phyloP scores from a whole-genome alignment of 345 rosid species.

The Gynandropsis gynandra region DNA sequence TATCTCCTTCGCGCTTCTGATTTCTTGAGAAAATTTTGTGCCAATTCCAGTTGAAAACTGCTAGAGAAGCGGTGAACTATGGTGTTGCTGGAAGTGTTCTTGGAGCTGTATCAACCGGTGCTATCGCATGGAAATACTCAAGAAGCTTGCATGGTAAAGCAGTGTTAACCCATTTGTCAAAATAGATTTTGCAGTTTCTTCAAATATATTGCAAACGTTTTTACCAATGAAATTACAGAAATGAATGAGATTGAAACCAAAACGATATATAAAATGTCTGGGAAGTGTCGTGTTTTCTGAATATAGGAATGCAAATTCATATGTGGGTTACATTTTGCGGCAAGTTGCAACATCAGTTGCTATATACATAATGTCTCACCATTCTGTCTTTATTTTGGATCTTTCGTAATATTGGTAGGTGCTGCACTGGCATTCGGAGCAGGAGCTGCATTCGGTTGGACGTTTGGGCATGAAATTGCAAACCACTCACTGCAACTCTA shows the following conservation, averaged over 20 bases:
- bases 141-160: conserved; percentile 68
- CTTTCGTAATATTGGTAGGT: conserved; percentile 34
- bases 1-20: no score
- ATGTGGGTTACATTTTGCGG: no score
- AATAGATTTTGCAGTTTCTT: background rate
- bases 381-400: no score
- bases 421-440: conserved; percentile 69
- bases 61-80: conserved; percentile 58
- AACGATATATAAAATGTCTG: background rate
- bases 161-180: background rate
- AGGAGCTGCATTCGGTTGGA: conserved; percentile 85
- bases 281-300: background rate
- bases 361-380: no score
- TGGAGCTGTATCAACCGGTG: conserved; percentile 80
- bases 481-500: conserved; percentile 73
- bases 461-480: conserved; percentile 79
- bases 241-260: background rate
- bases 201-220: background rate
- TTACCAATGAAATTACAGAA: background rate
- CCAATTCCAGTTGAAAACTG: conserved; percentile 61
- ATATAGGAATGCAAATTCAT: no score
- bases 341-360: no score
- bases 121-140: conserved; percentile 85
- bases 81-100: conserved; percentile 52
- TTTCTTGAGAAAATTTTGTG: no score